Conservation (phyloP, 768 basidiomycete species). For the Tylopilus vinaceipallidus region DNA sequence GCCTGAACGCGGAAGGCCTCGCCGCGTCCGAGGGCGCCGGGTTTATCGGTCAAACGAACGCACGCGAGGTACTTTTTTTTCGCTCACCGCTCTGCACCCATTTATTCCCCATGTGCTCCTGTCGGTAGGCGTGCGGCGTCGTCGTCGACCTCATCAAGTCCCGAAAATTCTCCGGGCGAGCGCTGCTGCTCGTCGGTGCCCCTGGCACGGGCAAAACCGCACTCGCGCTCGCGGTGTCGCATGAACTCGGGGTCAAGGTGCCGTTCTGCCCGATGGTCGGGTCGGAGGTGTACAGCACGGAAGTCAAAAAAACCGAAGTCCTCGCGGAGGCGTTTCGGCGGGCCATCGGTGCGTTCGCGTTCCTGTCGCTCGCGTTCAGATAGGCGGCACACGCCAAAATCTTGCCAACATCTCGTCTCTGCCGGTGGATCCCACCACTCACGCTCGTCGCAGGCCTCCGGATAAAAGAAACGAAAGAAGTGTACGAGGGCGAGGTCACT, state of each 20-base stretch:
- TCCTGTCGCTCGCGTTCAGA: neutral
- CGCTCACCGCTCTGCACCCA: too few species aligned
- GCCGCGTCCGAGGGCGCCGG: slow-evolving; percentile 75
- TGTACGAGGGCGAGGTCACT: slow-evolving; percentile 98
- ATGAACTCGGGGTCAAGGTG: slow-evolving; percentile 91
- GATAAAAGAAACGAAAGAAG: slow-evolving; percentile 99
- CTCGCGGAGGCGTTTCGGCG: slow-evolving; percentile 91
- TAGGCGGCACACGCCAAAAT: too few species aligned
- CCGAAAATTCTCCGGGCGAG: slow-evolving; percentile 91
- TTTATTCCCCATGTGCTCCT: neutral
- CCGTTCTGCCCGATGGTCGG: slow-evolving; percentile 99
- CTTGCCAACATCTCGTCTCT: too few species aligned
- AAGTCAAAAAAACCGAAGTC: slow-evolving; percentile 99
- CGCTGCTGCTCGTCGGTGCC: slow-evolving; percentile 88
- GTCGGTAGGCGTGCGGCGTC: slow-evolving; percentile 79
- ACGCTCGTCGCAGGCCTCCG: slow-evolving; percentile 73
- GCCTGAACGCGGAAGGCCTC: slow-evolving; percentile 79
- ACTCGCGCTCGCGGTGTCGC: slow-evolving; percentile 90
- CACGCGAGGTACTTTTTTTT: slow-evolving; percentile 69
- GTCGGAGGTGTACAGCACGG: slow-evolving; percentile 92
- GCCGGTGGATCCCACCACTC: too few species aligned
- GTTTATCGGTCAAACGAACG: slow-evolving; percentile 87
- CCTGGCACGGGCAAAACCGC: slow-evolving; percentile 99
- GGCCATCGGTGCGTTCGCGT: slow-evolving; percentile 79
- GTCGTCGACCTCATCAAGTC: slow-evolving; percentile 88